Conservation (phyloP, 192 early-diverging fungal genomes). For the Backusella luteola region DNA sequence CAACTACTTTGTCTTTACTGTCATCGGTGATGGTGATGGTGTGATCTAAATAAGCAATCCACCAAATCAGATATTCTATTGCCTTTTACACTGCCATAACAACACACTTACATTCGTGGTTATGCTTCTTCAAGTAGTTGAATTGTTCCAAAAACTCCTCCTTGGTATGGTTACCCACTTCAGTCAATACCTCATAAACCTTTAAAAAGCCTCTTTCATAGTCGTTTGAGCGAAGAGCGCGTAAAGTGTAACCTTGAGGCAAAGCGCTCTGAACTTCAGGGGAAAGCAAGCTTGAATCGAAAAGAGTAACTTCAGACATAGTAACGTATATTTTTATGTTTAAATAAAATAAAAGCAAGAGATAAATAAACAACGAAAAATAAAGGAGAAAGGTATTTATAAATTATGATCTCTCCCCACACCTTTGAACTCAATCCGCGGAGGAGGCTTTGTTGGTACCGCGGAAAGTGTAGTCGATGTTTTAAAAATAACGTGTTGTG, state of each 20-base stretch:
- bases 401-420: not conserved
- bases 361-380: not conserved
- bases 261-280: conserved; percentile 62
- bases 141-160: conserved; percentile 57
- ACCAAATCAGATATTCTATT: not conserved
- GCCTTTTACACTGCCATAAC: not conserved
- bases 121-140: conserved; percentile 71
- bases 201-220: conserved; percentile 74
- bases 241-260: conserved; percentile 62
- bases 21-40: conserved; percentile 80
- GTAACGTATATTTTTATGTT: not conserved
- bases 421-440: not conserved
- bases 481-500: conserved; percentile 7
- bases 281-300: conserved; percentile 65
- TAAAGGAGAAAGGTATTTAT: not conserved
- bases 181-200: conserved; percentile 67
- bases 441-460: not conserved
- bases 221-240: conserved; percentile 64
- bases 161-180: conserved; percentile 71
- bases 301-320: conserved; percentile 48
- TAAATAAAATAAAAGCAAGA: not conserved
- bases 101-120: conserved; percentile 61
- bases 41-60: conserved; percentile 39
- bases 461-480: not conserved
- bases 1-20: conserved; percentile 61